Conservation (phyloP, 768 basidiomycete species). For the Favolaschia claudopus region DNA sequence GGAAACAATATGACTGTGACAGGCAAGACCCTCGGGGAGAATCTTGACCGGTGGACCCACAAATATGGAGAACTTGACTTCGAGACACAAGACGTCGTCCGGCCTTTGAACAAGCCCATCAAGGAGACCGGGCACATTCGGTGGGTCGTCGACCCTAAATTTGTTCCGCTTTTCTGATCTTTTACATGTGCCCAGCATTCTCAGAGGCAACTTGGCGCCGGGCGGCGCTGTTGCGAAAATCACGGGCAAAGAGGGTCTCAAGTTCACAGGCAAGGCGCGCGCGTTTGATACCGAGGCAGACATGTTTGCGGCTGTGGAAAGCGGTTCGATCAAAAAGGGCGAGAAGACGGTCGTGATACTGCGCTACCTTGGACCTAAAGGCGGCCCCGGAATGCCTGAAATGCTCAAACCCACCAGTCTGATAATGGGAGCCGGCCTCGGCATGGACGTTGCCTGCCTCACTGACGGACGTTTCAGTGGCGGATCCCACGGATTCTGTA, state of each 20-base stretch:
- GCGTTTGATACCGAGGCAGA: constrained; percentile 91
- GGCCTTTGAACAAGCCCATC: constrained; percentile 86
- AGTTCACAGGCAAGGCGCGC: constrained; percentile 91
- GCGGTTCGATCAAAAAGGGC: constrained; percentile 87
- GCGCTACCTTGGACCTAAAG: constrained; percentile 95
- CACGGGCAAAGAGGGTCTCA: constrained; percentile 93
- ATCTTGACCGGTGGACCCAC: constrained; percentile 88
- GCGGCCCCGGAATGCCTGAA: constrained; percentile 99
- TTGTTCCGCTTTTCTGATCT: constrained; percentile 10
- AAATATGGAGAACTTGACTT: constrained; percentile 78
- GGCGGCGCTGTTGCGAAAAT: constrained; percentile 97
- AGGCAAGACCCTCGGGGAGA: constrained; percentile 89
- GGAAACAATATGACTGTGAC: constrained; percentile 93
- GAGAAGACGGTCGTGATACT: constrained; percentile 97
- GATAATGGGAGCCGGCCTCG: constrained; percentile 98
- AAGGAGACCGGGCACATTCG: constrained; percentile 91
- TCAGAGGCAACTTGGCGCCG: constrained; percentile 92
- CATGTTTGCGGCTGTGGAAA: constrained; percentile 88
- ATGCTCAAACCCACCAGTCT: constrained; percentile 98
- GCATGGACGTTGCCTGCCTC: constrained; percentile 93
- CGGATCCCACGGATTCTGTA: constrained; percentile 69
- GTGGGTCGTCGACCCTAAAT: constrained; percentile 48
- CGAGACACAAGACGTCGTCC: constrained; percentile 81
- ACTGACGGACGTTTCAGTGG: constrained; percentile 99
- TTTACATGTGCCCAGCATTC: constrained; percentile 60